A percentile compares a stretch with the other conserved stretches of the same genome.
These are phyloP conservation scores for Trematosphaeria pertusa DNA, from an alignment of 2,329 filamentous ascomycete genomes.

Conservation along the genomic window DNA sequence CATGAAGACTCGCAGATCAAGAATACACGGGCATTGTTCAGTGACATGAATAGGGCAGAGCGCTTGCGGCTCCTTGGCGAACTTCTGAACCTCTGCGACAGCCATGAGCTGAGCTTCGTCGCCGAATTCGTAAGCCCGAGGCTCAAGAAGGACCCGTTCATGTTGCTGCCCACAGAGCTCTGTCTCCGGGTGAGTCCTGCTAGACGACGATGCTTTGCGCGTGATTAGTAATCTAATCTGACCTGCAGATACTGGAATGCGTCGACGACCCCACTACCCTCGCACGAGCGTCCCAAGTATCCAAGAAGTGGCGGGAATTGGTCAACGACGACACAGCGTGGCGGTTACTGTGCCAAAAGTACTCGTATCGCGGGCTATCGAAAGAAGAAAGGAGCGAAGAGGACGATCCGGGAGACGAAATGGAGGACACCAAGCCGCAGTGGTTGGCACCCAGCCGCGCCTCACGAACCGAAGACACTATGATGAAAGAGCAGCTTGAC, in stretches of 20 bases:
- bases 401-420: slow-evolving; percentile 34
- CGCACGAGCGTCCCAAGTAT: slow-evolving; percentile 94
- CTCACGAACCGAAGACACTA: slow-evolving; percentile 34
- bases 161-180: slow-evolving; percentile 87
- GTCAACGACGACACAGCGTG: slow-evolving; percentile 97
- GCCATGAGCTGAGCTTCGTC: slow-evolving; percentile 92
- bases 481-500: slow-evolving; percentile 35
- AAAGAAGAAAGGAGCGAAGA: slow-evolving; percentile 49
- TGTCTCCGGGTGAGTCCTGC: slow-evolving; percentile 76
- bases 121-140: slow-evolving; percentile 94
- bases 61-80: slow-evolving; percentile 84
- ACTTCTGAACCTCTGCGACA: slow-evolving; percentile 91
- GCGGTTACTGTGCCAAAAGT: slow-evolving; percentile 96
- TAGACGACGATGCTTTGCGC: background rate
- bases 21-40: slow-evolving; percentile 81
- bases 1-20: slow-evolving; percentile 84
- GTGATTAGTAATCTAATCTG: slow-evolving; percentile 19
- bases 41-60: slow-evolving; percentile 75
- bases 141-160: slow-evolving; percentile 95
- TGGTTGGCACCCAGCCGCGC: slow-evolving; percentile 34
- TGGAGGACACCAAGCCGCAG: slow-evolving; percentile 34
- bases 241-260: slow-evolving; percentile 81
- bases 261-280: slow-evolving; percentile 96
- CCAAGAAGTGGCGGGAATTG: slow-evolving; percentile 88
- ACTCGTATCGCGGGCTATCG: slow-evolving; percentile 76